Conservation (phyloP, 2,329 filamentous ascomycete species). For the Fusarium nematophilum region DNA sequence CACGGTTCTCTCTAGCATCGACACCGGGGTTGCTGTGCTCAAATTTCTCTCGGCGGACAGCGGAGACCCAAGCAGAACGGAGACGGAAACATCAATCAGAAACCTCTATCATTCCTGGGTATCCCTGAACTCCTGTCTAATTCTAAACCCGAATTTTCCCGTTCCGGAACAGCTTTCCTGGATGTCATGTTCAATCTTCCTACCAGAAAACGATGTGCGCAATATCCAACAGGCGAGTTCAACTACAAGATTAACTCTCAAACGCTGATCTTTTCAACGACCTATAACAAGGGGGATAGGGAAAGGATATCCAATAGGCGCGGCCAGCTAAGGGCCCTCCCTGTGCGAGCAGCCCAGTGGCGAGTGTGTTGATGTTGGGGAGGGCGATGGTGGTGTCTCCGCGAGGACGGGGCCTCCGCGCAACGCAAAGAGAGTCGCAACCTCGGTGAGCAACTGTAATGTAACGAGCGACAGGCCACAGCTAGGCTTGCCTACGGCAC, state of each 20-base stretch:
- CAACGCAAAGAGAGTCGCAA: background rate
- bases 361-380: background rate
- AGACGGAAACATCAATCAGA: background rate
- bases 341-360: background rate
- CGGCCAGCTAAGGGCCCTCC: background rate
- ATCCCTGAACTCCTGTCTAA: slow-evolving; percentile 37
- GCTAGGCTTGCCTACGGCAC: too few species aligned
- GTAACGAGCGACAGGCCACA: too few species aligned
- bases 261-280: background rate
- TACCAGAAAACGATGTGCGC: background rate
- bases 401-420: background rate
- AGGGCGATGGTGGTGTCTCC: background rate
- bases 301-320: background rate
- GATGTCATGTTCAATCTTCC: background rate
- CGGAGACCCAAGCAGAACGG: slow-evolving; percentile 1
- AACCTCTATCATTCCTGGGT: slow-evolving; percentile 30
- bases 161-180: slow-evolving; percentile 4
- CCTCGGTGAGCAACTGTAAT: slow-evolving; percentile 8
- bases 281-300: background rate
- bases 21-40: too few species aligned
- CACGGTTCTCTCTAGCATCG: background rate
- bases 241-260: background rate
- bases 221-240: background rate
- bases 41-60: background rate
- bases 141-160: slow-evolving; percentile 23